Conservation (phyloP, 192 early-diverging fungal genomes). For the Linnemannia elongata region DNA sequence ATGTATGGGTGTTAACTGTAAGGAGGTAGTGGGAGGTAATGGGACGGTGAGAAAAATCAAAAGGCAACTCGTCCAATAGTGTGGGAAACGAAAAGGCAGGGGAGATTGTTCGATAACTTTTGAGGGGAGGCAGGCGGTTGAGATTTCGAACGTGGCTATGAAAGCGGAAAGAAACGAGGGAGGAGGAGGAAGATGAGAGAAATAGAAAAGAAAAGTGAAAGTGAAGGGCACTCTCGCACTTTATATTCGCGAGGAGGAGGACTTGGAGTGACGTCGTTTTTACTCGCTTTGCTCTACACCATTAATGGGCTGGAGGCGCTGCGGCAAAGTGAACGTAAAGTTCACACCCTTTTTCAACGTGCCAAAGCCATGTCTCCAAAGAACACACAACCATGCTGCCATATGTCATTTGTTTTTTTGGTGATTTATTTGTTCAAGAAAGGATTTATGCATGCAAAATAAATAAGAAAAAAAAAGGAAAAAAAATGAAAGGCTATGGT, state of each 20-base stretch:
- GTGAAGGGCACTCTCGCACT: background rate
- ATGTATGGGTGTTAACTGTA: background rate
- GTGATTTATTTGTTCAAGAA: background rate
- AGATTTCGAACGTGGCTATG: background rate
- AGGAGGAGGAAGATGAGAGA: background rate
- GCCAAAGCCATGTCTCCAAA: background rate
- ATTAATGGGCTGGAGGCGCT: background rate
- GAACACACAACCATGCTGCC: background rate
- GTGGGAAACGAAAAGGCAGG: background rate
- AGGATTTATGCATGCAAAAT: background rate
- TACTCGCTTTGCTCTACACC: background rate
- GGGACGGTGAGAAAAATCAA: background rate
- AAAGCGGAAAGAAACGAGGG: background rate
- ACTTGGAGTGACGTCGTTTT: conserved; percentile 1
- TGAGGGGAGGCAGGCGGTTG: too few species aligned
- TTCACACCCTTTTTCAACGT: background rate
- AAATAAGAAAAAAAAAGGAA: too few species aligned
- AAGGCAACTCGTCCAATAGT: background rate
- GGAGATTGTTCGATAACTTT: background rate
- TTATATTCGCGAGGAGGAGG: background rate
- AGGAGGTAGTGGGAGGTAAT: background rate
- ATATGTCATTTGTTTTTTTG: background rate
- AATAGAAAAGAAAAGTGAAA: background rate
- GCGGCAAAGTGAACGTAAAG: background rate
- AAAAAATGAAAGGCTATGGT: background rate